Evolutionary conservation across 768 basidiomycete genomes (phyloP).

Genomic region (Suillus weaverae): DNA sequence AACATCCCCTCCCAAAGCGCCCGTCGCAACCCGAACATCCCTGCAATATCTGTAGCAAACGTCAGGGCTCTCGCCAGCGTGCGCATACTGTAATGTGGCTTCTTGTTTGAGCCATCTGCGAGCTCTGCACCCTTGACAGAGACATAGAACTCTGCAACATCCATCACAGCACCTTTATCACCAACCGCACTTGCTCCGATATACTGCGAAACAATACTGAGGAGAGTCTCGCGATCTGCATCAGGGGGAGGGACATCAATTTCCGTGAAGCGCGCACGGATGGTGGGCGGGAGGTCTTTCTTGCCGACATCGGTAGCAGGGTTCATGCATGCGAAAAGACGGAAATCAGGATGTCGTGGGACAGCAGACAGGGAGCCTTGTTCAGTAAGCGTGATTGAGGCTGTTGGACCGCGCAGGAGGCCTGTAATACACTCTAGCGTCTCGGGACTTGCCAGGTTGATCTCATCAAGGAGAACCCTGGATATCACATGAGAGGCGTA

Average conservation of each 20-base stretch:
- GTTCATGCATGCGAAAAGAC: conserved; percentile 99
- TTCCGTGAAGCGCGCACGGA: conserved; percentile 92
- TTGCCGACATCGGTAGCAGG: conserved; percentile 99
- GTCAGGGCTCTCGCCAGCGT: conserved; percentile 88
- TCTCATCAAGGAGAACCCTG: conserved; percentile 94
- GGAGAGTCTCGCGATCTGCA: conserved; percentile 83
- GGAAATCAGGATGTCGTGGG: conserved; percentile 91
- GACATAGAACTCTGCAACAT: conserved; percentile 88
- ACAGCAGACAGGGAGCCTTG: conserved; percentile 89
- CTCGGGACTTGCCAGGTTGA: conserved; percentile 92
- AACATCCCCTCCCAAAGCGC: conserved; percentile 95
- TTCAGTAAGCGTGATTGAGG: conserved; percentile 92
- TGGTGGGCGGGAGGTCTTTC: conserved; percentile 90
- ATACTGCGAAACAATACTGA: conserved; percentile 86
- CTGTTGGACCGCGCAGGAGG: conserved; percentile 80
- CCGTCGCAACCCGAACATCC: conserved; percentile 75
- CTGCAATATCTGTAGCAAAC: conserved; percentile 82
- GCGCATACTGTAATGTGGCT: conserved; percentile 97
- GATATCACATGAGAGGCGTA: neutral
- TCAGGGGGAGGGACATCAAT: conserved; percentile 95
- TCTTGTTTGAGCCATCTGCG: conserved; percentile 89
- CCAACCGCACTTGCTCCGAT: conserved; percentile 80
- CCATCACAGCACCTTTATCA: conserved; percentile 85
- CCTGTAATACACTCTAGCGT: conserved; percentile 90
- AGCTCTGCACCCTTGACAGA: conserved; percentile 79